These are phyloP conservation scores for Oryza nivara DNA, from an alignment of 176 grass and related monocot genomes.

Conservation along the genomic window DNA sequence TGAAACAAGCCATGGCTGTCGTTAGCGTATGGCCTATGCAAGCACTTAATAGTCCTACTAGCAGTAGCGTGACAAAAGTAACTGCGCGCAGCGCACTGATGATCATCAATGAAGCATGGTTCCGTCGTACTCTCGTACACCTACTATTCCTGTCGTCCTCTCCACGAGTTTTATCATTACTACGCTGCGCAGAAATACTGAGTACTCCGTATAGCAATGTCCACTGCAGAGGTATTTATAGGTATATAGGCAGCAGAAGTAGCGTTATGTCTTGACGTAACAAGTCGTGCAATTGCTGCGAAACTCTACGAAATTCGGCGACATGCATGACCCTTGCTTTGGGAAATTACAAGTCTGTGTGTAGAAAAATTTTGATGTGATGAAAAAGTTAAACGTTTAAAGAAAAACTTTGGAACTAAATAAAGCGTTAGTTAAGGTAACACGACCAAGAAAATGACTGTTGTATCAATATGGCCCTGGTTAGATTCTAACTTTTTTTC, in stretches of 20 bases:
- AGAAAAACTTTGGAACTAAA: no score
- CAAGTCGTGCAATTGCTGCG: neutral
- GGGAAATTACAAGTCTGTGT: no score
- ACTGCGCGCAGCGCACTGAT: neutral
- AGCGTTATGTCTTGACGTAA: slow-evolving; percentile 14
- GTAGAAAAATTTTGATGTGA: no score
- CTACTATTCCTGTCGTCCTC: neutral
- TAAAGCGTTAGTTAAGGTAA: neutral
- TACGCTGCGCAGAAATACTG: neutral
- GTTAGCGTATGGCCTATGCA: neutral
- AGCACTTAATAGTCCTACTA: neutral
- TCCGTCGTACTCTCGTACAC: slow-evolving; percentile 1
- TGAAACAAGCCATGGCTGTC: neutral
- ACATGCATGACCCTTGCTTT: neutral
- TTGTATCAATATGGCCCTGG: neutral
- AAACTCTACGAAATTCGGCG: neutral
- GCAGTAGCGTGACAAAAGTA: neutral
- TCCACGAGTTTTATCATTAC: neutral
- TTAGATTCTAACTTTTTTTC: no score
- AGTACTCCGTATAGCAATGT: neutral
- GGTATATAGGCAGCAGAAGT: neutral
- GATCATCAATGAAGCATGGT: neutral
- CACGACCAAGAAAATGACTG: no score
- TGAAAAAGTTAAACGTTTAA: no score
- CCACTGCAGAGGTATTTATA: neutral